Conservation (phyloP, 2,329 filamentous ascomycete species). For the Penicillium fuscoglaucum region DNA sequence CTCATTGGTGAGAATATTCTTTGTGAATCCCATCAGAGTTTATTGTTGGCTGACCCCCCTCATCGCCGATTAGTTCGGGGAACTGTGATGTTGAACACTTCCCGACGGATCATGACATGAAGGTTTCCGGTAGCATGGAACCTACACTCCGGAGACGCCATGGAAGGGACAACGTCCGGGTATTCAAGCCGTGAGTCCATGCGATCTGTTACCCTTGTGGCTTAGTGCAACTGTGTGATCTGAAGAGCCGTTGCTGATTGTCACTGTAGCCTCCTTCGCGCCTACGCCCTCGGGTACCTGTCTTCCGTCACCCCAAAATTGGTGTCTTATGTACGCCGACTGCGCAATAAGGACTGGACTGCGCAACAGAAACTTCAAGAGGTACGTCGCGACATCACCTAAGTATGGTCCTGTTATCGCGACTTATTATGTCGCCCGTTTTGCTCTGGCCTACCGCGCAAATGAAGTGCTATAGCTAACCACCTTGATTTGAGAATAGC, state of each 20-base stretch:
- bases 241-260: conserved; percentile 10
- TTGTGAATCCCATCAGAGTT: conserved; percentile 15
- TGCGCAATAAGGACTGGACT: conserved; percentile 36
- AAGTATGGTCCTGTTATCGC: background rate
- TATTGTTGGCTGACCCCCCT: conserved; percentile 1
- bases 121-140: conserved; percentile 30
- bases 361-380: conserved; percentile 36
- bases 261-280: conserved; percentile 42
- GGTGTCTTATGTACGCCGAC: conserved; percentile 39
- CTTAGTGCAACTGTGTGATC: conserved; percentile 12
- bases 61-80: conserved; percentile 11
- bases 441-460: background rate
- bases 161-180: conserved; percentile 25
- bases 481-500: conserved; percentile 31
- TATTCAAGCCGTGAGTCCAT: conserved; percentile 39
- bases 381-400: conserved; percentile 29
- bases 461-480: conserved; percentile 21
- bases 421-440: conserved; percentile 10
- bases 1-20: conserved; percentile 17
- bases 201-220: conserved; percentile 11
- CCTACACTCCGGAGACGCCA: conserved; percentile 23
- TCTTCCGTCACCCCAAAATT: conserved; percentile 50
- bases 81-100: conserved; percentile 23
- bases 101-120: conserved; percentile 30
- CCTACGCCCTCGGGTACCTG: conserved; percentile 52